These are phyloP conservation scores for Beauveria sp. DNA, from an alignment of 2,329 filamentous ascomycete species.

Conservation along the genomic window DNA sequence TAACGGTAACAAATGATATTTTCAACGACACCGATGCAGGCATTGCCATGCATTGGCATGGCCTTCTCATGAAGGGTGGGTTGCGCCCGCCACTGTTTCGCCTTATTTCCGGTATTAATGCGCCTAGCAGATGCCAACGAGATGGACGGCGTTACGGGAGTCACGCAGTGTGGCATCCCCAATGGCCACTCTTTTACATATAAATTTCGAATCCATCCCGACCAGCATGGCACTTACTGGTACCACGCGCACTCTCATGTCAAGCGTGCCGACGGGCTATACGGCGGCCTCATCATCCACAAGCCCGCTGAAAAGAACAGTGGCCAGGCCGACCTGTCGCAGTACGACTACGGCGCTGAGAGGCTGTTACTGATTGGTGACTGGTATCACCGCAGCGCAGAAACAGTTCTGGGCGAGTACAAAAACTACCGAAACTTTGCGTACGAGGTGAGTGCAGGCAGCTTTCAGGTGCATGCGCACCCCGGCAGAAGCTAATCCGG, in stretches of 20 bases:
- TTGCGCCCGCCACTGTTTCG: conserved; percentile 17
- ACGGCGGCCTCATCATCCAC: conserved; percentile 13
- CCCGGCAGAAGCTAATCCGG: not conserved
- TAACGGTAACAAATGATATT: conserved; percentile 31
- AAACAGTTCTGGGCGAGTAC: conserved; percentile 8
- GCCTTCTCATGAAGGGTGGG: conserved; percentile 55
- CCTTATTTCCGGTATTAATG: not conserved
- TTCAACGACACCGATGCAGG: conserved; percentile 18
- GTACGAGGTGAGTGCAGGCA: conserved; percentile 10
- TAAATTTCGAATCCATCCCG: conserved; percentile 19
- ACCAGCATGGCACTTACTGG: conserved; percentile 52
- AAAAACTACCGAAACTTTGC: conserved; percentile 12
- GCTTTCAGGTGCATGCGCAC: not conserved
- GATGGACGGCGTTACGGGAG: conserved; percentile 57
- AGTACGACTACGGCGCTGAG: conserved; percentile 10
- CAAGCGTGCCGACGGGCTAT: conserved; percentile 13
- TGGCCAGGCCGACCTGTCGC: not conserved
- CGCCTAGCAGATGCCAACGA: conserved; percentile 7
- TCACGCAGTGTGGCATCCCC: conserved; percentile 54
- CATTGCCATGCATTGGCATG: conserved; percentile 62
- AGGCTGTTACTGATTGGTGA: conserved; percentile 12
- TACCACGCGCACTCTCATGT: conserved; percentile 23
- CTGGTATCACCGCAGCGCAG: conserved; percentile 13
- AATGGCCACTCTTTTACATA: conserved; percentile 45
- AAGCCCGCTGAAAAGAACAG: not conserved